A percentile compares a stretch with the other conserved stretches of the same genome.
Evolutionary conservation across 345 rosid species (phyloP).

Genomic region (Bruguiera gymnorhiza): DNA sequence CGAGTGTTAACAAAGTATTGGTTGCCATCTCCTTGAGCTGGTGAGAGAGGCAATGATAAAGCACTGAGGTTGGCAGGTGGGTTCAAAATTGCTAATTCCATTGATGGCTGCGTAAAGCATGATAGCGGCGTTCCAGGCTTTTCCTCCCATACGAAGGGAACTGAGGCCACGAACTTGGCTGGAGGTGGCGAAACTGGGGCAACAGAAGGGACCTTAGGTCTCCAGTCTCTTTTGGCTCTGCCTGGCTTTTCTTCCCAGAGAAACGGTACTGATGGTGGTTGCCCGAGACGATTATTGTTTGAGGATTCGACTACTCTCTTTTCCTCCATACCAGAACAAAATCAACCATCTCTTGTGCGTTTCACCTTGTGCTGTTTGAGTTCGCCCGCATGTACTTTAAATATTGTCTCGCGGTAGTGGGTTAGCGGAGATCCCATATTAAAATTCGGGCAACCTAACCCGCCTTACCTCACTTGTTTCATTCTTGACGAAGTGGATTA

Average conservation of each 20-base stretch:
- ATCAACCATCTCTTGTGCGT: neutral
- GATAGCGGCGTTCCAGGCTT: conserved; percentile 62
- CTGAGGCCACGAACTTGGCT: conserved; percentile 57
- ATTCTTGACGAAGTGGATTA: conserved; percentile 4
- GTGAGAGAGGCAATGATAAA: conserved; percentile 39
- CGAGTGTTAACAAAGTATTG: conserved; percentile 5
- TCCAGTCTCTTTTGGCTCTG: conserved; percentile 69
- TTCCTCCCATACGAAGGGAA: conserved; percentile 83
- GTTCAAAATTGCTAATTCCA: conserved; percentile 12
- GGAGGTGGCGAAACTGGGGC: conserved; percentile 37
- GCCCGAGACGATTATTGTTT: conserved; percentile 43
- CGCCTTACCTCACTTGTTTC: neutral
- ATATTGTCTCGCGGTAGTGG: neutral
- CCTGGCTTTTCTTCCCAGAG: conserved; percentile 88
- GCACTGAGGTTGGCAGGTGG: conserved; percentile 17
- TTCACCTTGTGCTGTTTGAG: neutral
- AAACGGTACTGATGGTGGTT: conserved; percentile 75
- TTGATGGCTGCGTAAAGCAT: conserved; percentile 24
- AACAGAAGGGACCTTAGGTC: conserved; percentile 34
- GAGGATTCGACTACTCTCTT: conserved; percentile 16
- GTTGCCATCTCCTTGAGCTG: conserved; percentile 13
- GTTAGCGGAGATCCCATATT: conserved; percentile 3
- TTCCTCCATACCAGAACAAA: conserved; percentile 29
- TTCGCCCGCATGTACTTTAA: neutral
- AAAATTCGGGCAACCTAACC: conserved; percentile 10